Base-by-base conservation (phyloP, 2,329 filamentous ascomycete genomes). In the Fusarium globosum region DNA sequence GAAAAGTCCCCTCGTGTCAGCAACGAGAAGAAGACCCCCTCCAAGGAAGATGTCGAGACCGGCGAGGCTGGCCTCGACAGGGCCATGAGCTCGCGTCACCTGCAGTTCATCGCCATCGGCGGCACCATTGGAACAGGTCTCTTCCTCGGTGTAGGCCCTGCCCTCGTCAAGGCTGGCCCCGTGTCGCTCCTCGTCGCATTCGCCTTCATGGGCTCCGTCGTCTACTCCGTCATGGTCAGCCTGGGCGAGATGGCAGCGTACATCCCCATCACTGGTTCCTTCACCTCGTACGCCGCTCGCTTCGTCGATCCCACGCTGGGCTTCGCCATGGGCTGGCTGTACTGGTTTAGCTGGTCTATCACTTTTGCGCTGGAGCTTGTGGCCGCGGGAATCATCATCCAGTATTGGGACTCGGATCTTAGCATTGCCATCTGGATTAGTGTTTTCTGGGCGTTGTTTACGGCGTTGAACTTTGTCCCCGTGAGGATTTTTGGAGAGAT, bases 281-380 rank as follows among this genome's bases (percentile, higher is more conserved):
- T 95, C 79, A 93, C 92, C 36, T 88, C 91, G 46, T 96, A 95
- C 77, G 92, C 93, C 28, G 88, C 90, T 43, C 91, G 93, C 23
- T 94, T 96, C 76, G 87, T 94, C 72, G 91, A 93, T 77, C 90
- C 89, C 16, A 91, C 90, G 63, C 84, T 94, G 53, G 92, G 92
- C 13, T 95, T 95, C 77, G 88, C 92, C 26, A 92, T 95, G 87
- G 93, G 93, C 26, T 95, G 93, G 93, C 91, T 94, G 68, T 95
- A 95, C 82, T 95, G 92, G 91, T 94, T 94, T 79, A 91, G 88
- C 42, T 95, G 91, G 92, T 87, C 90, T 23, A 89, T 92, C 65
- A 94, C 92, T 0, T 93, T 89, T 74, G 92, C 92, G 1, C 87
- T 94, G 14, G 93, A 95, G 79, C 85, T 95, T 43, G 93, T 90